phyloP scores from a whole-genome alignment of 192 early-diverging fungal genomes.

The Mortierella alpina region DNA sequence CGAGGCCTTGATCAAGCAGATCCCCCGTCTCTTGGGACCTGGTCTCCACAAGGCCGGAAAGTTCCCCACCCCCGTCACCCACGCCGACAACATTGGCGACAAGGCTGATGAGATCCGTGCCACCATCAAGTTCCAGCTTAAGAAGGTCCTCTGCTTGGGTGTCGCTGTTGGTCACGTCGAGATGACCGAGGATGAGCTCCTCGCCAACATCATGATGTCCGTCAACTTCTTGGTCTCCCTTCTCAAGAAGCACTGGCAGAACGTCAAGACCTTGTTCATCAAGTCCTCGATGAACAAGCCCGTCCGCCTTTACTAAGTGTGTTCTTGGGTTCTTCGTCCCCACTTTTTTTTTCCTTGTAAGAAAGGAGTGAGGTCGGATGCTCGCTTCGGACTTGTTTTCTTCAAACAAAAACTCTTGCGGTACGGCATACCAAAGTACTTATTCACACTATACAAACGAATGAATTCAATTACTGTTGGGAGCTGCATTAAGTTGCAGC shows the following conservation, averaged over 20 bases:
- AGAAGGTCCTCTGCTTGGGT: conserved; percentile 98
- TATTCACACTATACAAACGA: conserved; percentile 34
- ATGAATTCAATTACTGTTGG: conserved; percentile 54
- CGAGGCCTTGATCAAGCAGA: conserved; percentile 98
- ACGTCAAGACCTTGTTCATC: conserved; percentile 97
- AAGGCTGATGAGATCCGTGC: conserved; percentile 95
- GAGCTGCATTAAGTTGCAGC: conserved; percentile 55
- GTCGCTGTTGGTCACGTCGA: conserved; percentile 95
- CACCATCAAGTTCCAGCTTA: conserved; percentile 99
- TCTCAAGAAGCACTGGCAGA: conserved; percentile 99
- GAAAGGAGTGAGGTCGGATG: background rate
- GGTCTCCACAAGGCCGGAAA: conserved; percentile 99
- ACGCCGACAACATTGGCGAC: conserved; percentile 85
- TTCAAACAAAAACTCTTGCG: conserved; percentile 8
- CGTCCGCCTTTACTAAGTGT: conserved; percentile 82
- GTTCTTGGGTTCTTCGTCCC: background rate
- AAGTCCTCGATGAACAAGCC: conserved; percentile 98
- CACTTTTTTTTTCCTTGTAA: too few species aligned
- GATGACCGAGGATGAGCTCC: conserved; percentile 95
- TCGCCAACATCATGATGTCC: conserved; percentile 97
- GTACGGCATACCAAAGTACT: conserved; percentile 58
- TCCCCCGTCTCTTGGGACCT: conserved; percentile 97
- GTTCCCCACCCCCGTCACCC: conserved; percentile 96
- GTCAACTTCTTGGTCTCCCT: conserved; percentile 98
- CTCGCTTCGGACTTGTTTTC: conserved; percentile 1